Evolutionary conservation across 352 stramenopile genomes (phyloP).

Genomic region (Pythium utonaiense): DNA sequence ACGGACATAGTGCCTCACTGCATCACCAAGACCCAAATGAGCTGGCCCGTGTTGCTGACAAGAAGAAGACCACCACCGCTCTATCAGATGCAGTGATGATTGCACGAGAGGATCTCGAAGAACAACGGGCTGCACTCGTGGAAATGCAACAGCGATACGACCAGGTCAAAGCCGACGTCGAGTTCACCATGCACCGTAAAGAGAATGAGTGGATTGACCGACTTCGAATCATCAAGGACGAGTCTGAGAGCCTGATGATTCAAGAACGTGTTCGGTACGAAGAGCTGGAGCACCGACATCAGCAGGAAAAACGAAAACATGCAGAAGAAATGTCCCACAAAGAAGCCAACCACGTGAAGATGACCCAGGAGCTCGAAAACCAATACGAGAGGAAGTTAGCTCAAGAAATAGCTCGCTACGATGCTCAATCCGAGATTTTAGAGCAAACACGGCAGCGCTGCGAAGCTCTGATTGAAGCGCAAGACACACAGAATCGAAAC

Average conservation of each 20-base stretch:
- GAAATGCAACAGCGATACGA: constrained; percentile 72
- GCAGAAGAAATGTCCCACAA: constrained; percentile 72
- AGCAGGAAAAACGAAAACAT: constrained; percentile 67
- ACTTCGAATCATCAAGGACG: constrained; percentile 71
- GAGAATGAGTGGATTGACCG: constrained; percentile 88
- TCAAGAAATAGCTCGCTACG: constrained; percentile 85
- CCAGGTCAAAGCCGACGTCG: constrained; percentile 77
- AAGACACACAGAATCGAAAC: constrained; percentile 63
- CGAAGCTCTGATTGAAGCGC: constrained; percentile 79
- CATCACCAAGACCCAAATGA: neutral
- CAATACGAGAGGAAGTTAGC: constrained; percentile 91
- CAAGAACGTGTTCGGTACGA: constrained; percentile 78
- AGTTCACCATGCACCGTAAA: constrained; percentile 81
- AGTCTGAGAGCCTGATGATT: constrained; percentile 71
- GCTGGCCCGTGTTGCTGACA: neutral
- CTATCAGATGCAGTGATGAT: constrained; percentile 58
- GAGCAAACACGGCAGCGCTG: constrained; percentile 88
- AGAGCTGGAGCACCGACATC: constrained; percentile 69
- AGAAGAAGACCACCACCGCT: constrained; percentile 19
- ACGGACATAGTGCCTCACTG: neutral
- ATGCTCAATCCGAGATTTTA: constrained; percentile 84
- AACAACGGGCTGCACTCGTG: constrained; percentile 40
- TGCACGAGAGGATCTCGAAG: constrained; percentile 73
- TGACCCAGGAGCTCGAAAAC: constrained; percentile 89
- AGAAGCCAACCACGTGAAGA: constrained; percentile 75